Base-by-base conservation (phyloP, 768 basidiomycete species). In the Cyclocybe cylindracea region DNA sequence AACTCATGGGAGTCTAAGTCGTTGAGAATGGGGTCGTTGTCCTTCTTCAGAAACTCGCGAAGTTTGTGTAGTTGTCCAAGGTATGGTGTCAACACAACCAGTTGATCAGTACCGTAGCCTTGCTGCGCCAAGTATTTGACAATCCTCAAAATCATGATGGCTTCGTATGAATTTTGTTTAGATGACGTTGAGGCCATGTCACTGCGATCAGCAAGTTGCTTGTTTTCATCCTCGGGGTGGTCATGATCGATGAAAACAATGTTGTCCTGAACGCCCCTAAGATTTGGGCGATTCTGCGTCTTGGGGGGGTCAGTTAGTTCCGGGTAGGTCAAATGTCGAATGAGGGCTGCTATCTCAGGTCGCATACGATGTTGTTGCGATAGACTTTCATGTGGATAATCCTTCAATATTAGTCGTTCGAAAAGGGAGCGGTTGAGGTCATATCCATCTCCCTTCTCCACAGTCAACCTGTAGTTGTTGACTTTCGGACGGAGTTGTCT, bases 401-500 rank as follows among this genome's bases (percentile, higher is more conserved):
- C 79, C 51, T 76, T 76, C 8, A 80, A 63, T 14, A 87, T 81
- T 1, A 88, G 76, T 4, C 87, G 82, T 54, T 89, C 87, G 56
- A 89, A 89, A 0, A 89, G 68, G 0, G 85, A 86, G 44, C 73
- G 68, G 50, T 89, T 89, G 18, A 89, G 72, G 53, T 88, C 83
- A 56, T 72, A 88, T 3, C 85, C 86, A 2, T 84, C 78, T 1
- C 75, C 82, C 53, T 85, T 87, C 62, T 89, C 87, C 4, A 87
- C 78, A 0, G 85, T 87, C 18, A 89, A 66, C 0, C 60, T 42
- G 50, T 87, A 89, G 50, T 82, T 78, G 53, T 83, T 86, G 51
- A 87, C 83, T 65, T 87, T 89, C 0, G 87, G 87, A 2, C 87
- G 83, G 8, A 89, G 71, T 65, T 89, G 87, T 65, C 86, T 88